phyloP scores from a whole-genome alignment of 2,329 filamentous ascomycete species.

The Sclerotiophoma versabilis region DNA sequence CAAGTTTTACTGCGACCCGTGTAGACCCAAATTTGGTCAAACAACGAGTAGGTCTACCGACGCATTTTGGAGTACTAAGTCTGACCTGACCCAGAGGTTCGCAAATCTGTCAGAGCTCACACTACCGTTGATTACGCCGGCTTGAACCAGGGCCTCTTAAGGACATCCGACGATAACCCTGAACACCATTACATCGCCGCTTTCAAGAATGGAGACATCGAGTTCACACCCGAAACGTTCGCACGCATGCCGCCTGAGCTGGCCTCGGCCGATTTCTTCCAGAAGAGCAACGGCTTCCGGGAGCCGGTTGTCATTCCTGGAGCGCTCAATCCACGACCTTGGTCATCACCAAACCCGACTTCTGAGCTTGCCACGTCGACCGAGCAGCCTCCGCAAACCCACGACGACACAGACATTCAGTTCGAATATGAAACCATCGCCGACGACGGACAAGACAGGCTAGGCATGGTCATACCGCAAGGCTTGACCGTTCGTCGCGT shows the following conservation, averaged over 20 bases:
- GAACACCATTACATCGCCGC: conserved; percentile 74
- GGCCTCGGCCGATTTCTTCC: conserved; percentile 68
- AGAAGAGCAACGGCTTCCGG: conserved; percentile 68
- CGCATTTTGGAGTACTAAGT: conserved; percentile 31
- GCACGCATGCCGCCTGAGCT: conserved; percentile 69
- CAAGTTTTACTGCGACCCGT: conserved; percentile 70
- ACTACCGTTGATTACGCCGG: conserved; percentile 73
- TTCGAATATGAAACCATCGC: conserved; percentile 58
- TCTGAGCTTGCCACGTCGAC: conserved; percentile 28
- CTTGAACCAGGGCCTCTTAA: conserved; percentile 70
- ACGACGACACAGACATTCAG: conserved; percentile 32
- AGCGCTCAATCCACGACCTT: conserved; percentile 63
- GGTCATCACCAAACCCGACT: background rate
- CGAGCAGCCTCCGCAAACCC: conserved; percentile 15
- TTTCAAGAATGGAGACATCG: conserved; percentile 70
- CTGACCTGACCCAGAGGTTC: conserved; percentile 56
- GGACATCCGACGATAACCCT: conserved; percentile 68
- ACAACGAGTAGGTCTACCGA: conserved; percentile 62
- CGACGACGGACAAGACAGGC: conserved; percentile 69
- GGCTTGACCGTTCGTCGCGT: conserved; percentile 69
- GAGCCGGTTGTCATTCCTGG: conserved; percentile 73
- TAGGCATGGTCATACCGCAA: conserved; percentile 73
- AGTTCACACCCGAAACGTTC: conserved; percentile 67
- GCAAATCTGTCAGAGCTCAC: conserved; percentile 70
- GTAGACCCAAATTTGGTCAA: conserved; percentile 66